Base-by-base conservation (phyloP, 2,329 filamentous ascomycete species). In the Beauveria australis region DNA sequence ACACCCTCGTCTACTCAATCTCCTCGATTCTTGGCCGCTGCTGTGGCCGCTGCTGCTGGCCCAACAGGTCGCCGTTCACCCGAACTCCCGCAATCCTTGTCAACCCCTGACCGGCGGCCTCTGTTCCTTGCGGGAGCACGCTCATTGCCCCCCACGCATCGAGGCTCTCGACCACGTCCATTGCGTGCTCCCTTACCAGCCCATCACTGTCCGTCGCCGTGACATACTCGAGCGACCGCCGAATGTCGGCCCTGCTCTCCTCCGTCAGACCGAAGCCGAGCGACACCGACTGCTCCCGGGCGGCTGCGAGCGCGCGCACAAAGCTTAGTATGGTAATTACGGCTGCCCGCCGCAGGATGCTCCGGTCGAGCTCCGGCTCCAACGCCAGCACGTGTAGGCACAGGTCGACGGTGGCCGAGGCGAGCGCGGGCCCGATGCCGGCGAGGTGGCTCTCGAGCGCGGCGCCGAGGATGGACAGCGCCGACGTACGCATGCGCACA, bases 401-500 rank as follows among this genome's bases (percentile, higher is more conserved):
- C 28, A 89, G 75, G 64, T 90, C 87, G 12, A 91, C 76, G 1
- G 81, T 80, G 2, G 78, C 77, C 10, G 81, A 80, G 14, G 83
- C 77, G 18, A 85, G 66, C 7, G 74, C 70, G 0, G 83, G 69
- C 1, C 82, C 81, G 28, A 87, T 71, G 0, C 83, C 84, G 1
- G 74, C 72, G 4, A 87, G 74, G 64, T 85, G 86, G 1, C 78
- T 81, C 69, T 90, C 86, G 28, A 90, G 71, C 0, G 79, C 78
- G 1, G 74, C 74, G 0, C 82, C 81, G 48, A 91, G 76, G 52
- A 91, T 80, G 5, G 86, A 88, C 7, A 92, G 71, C 4, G 88
- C 85, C 24, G 88, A 90, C 16, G 87, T 76, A 1, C 89, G 83
- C 65, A 92, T 81, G 4, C 89, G 80, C 14, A 90, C 76, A 67